Evolutionary conservation across 2,329 filamentous ascomycete species (phyloP).

Genomic region (Trematosphaeria pertusa): DNA sequence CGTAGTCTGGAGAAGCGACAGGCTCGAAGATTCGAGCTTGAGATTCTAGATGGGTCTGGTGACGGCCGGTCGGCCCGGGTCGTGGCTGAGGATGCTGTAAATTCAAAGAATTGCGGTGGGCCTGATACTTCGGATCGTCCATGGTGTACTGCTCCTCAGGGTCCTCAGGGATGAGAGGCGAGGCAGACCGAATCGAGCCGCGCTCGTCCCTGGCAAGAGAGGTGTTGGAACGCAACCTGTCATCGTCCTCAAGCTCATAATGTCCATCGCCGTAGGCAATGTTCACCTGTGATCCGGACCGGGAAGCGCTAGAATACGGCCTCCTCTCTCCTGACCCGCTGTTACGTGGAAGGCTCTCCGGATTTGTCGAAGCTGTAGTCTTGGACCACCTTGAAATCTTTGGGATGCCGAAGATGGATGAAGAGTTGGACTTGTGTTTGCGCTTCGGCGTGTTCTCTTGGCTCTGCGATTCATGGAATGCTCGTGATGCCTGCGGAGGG

Average conservation of each 20-base stretch:
- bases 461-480: conserved; percentile 61
- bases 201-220: conserved; percentile 37
- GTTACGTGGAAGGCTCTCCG: conserved; percentile 73
- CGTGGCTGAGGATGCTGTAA: conserved; percentile 81
- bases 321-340: conserved; percentile 66
- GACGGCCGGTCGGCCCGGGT: conserved; percentile 74
- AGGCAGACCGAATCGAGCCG: conserved; percentile 48
- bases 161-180: conserved; percentile 63
- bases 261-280: conserved; percentile 68
- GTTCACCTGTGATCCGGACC: conserved; percentile 77
- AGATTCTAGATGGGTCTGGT: conserved; percentile 75
- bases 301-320: conserved; percentile 70
- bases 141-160: conserved; percentile 41
- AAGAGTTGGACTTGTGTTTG: conserved; percentile 87
- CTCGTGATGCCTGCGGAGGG: conserved; percentile 60
- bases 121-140: conserved; percentile 79
- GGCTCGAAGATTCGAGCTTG: conserved; percentile 72
- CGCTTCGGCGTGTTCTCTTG: conserved; percentile 81
- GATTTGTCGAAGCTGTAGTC: conserved; percentile 88
- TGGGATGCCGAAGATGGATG: conserved; percentile 74
- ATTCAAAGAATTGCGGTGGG: conserved; percentile 80
- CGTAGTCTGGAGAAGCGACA: conserved; percentile 49
- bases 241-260: conserved; percentile 66
- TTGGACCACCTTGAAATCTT: conserved; percentile 98
- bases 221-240: conserved; percentile 55